phyloP scores from a whole-genome alignment of 2,329 filamentous ascomycete species.

The Exophiala calicioides region DNA sequence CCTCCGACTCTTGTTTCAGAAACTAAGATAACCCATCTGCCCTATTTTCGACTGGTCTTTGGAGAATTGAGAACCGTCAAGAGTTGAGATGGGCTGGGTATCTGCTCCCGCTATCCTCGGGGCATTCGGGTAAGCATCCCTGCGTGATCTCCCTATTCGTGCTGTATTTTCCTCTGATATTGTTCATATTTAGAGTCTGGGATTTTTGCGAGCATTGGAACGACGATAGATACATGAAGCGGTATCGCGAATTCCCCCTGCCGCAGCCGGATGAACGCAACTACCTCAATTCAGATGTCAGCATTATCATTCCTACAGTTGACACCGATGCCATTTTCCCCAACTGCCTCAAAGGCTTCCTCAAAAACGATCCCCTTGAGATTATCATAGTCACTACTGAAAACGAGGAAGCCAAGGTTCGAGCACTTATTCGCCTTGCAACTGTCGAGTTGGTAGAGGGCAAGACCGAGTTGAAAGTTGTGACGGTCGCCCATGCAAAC shows the following conservation, averaged over 20 bases:
- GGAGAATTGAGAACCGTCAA: no score
- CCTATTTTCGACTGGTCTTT: no score
- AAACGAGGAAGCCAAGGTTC: slow-evolving; percentile 3
- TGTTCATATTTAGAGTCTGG: slow-evolving; percentile 2
- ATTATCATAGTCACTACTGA: slow-evolving; percentile 10
- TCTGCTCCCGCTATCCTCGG: no score
- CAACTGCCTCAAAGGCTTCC: slow-evolving; percentile 3
- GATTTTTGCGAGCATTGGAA: slow-evolving; percentile 5
- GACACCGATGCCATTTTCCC: slow-evolving; percentile 4
- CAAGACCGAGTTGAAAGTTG: not conserved
- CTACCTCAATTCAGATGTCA: slow-evolving; percentile 3
- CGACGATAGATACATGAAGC: not conserved
- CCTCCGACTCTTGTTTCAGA: no score
- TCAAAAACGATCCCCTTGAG: slow-evolving; percentile 4
- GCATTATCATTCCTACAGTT: slow-evolving; percentile 11
- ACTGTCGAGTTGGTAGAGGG: not conserved
- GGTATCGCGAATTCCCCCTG: slow-evolving; percentile 6
- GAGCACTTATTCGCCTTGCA: not conserved
- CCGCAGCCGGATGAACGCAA: not conserved
- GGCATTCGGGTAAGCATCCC: no score
- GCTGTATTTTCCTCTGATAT: no score
- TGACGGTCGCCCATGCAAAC: slow-evolving; percentile 1
- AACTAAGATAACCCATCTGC: no score
- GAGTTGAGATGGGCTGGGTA: no score
- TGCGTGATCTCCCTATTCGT: no score